Evolutionary conservation across 257 asterid genomes (phyloP).

Genomic region (Verbena officinalis): DNA sequence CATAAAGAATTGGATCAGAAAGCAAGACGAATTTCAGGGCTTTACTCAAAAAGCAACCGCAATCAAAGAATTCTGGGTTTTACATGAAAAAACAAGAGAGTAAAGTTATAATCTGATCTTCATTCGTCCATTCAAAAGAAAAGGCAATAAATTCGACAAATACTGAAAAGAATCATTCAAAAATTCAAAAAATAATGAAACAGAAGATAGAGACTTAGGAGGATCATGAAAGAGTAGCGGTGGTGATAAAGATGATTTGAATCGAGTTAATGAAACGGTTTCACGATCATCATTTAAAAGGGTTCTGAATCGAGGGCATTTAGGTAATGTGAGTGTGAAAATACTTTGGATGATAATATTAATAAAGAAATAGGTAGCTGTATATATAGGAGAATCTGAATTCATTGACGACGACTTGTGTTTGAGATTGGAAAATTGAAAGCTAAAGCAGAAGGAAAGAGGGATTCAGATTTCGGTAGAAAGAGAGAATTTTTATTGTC

Average conservation of each 20-base stretch:
- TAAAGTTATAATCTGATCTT: not conserved
- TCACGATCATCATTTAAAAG: constrained; percentile 26
- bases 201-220: constrained; percentile 25
- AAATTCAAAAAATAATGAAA: not conserved
- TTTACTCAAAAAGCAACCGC: constrained; percentile 18
- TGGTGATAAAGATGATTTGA: constrained; percentile 29
- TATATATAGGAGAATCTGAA: constrained; percentile 46
- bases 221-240: constrained; percentile 35
- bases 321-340: constrained; percentile 37
- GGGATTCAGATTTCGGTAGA: constrained; percentile 34
- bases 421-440: constrained; percentile 25
- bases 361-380: constrained; percentile 32
- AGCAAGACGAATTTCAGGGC: constrained; percentile 12
- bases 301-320: constrained; percentile 35
- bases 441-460: constrained; percentile 36
- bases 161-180: not conserved
- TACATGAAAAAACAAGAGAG: constrained; percentile 12
- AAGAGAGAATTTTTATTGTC: constrained; percentile 24
- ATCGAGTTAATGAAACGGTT: constrained; percentile 31
- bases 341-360: constrained; percentile 16
- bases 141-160: constrained; percentile 2
- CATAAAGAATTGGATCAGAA: constrained; percentile 14
- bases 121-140: constrained; percentile 5
- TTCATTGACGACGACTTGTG: constrained; percentile 56
- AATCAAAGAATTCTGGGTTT: not conserved